Evolutionary conservation across 1,284 basidiomycete genomes (phyloP).

Genomic region (Ganoderma lingzhi): DNA sequence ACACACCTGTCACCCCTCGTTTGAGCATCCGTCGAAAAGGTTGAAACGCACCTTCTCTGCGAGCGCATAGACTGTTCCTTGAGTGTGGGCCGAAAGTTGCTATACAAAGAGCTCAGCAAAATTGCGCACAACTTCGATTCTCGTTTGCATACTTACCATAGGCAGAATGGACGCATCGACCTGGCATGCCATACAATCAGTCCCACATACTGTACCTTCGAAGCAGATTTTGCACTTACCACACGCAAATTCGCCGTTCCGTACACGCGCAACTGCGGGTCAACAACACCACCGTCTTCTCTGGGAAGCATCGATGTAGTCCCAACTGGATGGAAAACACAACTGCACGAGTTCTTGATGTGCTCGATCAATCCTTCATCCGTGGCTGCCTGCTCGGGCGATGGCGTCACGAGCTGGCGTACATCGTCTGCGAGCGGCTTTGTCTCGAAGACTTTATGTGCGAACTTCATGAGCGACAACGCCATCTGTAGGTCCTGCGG

Average conservation of each 20-base stretch:
- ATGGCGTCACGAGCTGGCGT: constrained; percentile 27
- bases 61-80: constrained; percentile 16
- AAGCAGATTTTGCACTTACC: constrained; percentile 10
- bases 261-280: constrained; percentile 46
- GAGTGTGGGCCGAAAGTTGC: constrained; percentile 9
- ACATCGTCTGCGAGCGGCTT: constrained; percentile 22
- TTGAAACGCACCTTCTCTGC: constrained; percentile 18
- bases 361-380: constrained; percentile 30
- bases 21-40: background rate
- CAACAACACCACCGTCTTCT: constrained; percentile 38
- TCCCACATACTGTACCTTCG: constrained; percentile 29
- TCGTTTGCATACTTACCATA: constrained; percentile 11
- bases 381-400: constrained; percentile 17
- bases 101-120: background rate
- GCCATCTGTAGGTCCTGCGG: background rate
- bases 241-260: constrained; percentile 45
- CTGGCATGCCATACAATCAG: constrained; percentile 25
- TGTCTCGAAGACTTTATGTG: constrained; percentile 23
- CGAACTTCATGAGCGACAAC: constrained; percentile 13
- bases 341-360: constrained; percentile 18
- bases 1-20: background rate
- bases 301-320: constrained; percentile 53
- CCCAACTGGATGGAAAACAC: constrained; percentile 30
- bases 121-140: background rate
- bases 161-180: constrained; percentile 26